phyloP scores from a whole-genome alignment of 306 rosid species.

The Quercus glauca region DNA sequence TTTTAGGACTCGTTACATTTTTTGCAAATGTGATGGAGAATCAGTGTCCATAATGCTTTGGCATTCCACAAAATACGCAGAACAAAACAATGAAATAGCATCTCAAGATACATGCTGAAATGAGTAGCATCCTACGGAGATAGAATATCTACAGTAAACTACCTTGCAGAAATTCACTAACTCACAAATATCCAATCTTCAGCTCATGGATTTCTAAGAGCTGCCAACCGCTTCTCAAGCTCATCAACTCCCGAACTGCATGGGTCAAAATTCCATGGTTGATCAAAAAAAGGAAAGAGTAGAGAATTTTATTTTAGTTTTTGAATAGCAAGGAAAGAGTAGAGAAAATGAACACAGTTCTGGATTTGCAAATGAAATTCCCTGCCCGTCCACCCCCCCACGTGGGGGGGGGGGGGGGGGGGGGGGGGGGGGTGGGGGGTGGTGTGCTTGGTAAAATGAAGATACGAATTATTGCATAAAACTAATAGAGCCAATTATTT shows the following conservation, averaged over 20 bases:
- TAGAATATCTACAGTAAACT: slow-evolving; percentile 10
- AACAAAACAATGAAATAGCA: neutral
- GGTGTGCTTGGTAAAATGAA: neutral
- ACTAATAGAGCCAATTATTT: neutral
- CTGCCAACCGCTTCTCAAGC: slow-evolving; percentile 91
- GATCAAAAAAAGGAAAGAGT: neutral
- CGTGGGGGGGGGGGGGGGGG: neutral
- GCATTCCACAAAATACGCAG: neutral
- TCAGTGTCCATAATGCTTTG: neutral
- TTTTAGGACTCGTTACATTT: neutral
- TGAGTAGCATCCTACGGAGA: neutral
- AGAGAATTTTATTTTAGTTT: too few species aligned
- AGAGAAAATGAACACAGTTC: neutral
- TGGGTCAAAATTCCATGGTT: slow-evolving; percentile 21
- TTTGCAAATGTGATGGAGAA: neutral
- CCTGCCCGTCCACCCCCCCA: accelerated
- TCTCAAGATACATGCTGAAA: neutral
- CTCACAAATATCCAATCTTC: neutral
- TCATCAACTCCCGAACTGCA: slow-evolving; percentile 76
- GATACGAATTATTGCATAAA: neutral
- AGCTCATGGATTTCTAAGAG: slow-evolving; percentile 72
- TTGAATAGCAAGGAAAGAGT: neutral
- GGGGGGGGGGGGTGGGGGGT: neutral
- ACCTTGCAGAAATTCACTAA: slow-evolving; percentile 2
- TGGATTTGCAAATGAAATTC: neutral